Evolutionary conservation across 2,329 filamentous ascomycete species (phyloP).

Genomic region (Aspergillus felis): DNA sequence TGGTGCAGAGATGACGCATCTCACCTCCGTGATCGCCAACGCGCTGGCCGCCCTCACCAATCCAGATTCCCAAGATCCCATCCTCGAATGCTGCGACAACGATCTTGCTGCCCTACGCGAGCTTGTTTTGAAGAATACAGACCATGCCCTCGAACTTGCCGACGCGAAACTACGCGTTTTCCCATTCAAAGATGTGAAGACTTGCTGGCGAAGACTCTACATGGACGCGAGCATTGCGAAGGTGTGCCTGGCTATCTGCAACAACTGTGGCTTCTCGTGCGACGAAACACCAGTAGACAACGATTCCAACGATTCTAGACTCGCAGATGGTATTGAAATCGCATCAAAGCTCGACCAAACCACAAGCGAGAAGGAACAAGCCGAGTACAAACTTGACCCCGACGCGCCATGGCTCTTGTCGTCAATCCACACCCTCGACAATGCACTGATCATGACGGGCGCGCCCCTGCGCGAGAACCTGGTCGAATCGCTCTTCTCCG

Average conservation of each 20-base stretch:
- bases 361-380: slow-evolving; percentile 10
- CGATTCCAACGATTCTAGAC: neutral
- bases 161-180: slow-evolving; percentile 53
- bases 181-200: slow-evolving; percentile 54
- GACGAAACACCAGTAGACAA: neutral
- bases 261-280: slow-evolving; percentile 16
- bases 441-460: slow-evolving; percentile 71
- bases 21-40: slow-evolving; percentile 19
- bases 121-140: slow-evolving; percentile 29
- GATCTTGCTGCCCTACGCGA: slow-evolving; percentile 17
- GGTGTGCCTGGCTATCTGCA: slow-evolving; percentile 33
- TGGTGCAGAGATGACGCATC: slow-evolving; percentile 8
- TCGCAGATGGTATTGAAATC: neutral
- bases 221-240: slow-evolving; percentile 54
- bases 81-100: slow-evolving; percentile 32
- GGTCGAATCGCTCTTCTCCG: slow-evolving; percentile 35
- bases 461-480: slow-evolving; percentile 53
- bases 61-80: slow-evolving; percentile 31
- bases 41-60: slow-evolving; percentile 26
- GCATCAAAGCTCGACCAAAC: neutral
- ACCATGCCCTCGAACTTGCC: slow-evolving; percentile 46
- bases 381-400: slow-evolving; percentile 10
- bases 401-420: slow-evolving; percentile 48
- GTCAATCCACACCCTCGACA: slow-evolving; percentile 66
- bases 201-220: slow-evolving; percentile 55